These are phyloP conservation scores for Paracorniculantispora psalliotae DNA, from an alignment of 2,329 filamentous ascomycete genomes.

Conservation along the genomic window DNA sequence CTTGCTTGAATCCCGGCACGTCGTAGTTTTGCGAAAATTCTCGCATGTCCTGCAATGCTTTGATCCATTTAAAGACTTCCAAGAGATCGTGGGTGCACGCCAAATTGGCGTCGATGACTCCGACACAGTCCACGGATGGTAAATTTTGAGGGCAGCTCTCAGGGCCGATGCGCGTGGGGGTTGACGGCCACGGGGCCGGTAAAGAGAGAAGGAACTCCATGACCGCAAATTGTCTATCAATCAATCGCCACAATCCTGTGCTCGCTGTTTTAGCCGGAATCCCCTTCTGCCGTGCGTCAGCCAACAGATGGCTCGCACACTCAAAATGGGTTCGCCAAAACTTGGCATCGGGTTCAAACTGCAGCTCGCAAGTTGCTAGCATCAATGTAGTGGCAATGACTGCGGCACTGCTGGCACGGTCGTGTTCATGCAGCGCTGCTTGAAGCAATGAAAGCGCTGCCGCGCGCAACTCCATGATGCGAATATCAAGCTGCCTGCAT, in stretches of 20 bases:
- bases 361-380: conserved; percentile 11
- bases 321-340: conserved; percentile 10
- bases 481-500: neutral
- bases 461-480: conserved; percentile 1
- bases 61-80: neutral
- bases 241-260: neutral
- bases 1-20: neutral
- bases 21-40: neutral
- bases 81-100: neutral
- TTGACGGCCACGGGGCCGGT: neutral
- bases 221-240: neutral
- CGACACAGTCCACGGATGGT: neutral
- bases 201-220: conserved; percentile 3
- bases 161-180: neutral
- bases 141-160: neutral
- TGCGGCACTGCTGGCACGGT: neutral
- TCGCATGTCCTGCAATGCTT: neutral
- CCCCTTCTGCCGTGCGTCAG: neutral
- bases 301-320: neutral
- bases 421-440: neutral
- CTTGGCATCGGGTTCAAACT: neutral
- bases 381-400: conserved; percentile 9
- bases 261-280: neutral
- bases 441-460: neutral
- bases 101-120: neutral